A percentile compares a stretch with the other conserved stretches of the same genome.
Conservation (phyloP, 1,139 yeast species). For the Yamadazyma spencermartinsiae region DNA sequence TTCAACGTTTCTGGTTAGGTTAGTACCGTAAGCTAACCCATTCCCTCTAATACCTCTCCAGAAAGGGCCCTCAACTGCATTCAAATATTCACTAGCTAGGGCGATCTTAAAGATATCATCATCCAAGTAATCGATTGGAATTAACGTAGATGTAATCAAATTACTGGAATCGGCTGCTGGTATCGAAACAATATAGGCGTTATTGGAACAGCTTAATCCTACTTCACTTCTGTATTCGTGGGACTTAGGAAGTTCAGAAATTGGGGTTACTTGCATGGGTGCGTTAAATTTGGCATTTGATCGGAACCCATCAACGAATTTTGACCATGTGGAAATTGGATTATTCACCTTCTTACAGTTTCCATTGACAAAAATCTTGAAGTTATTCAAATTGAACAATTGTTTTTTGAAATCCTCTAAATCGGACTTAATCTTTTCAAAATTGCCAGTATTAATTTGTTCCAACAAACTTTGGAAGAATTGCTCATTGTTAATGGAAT, state of each 20-base stretch:
- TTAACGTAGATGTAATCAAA: slow-evolving; percentile 57
- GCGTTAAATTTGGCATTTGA: neutral
- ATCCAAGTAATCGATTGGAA: slow-evolving; percentile 64
- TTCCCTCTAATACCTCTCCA: slow-evolving; percentile 97
- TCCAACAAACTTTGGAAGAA: slow-evolving; percentile 52
- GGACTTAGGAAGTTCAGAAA: slow-evolving; percentile 51
- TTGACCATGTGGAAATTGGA: slow-evolving; percentile 68
- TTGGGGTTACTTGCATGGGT: slow-evolving; percentile 3
- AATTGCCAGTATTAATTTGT: slow-evolving; percentile 55
- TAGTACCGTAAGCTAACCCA: slow-evolving; percentile 92
- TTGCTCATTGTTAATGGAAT: slow-evolving; percentile 61
- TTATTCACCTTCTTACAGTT: slow-evolving; percentile 49
- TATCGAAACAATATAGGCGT: slow-evolving; percentile 67
- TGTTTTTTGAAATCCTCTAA: slow-evolving; percentile 57
- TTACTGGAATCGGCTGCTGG: slow-evolving; percentile 91
- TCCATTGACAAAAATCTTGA: slow-evolving; percentile 73
- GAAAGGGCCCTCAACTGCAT: slow-evolving; percentile 93
- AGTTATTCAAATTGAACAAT: slow-evolving; percentile 59
- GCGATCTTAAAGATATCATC: slow-evolving; percentile 71
- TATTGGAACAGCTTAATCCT: slow-evolving; percentile 53
- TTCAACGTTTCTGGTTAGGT: slow-evolving; percentile 58
- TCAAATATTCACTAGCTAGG: slow-evolving; percentile 74
- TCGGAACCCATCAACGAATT: slow-evolving; percentile 32
- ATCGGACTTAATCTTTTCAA: slow-evolving; percentile 46
- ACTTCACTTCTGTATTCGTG: slow-evolving; percentile 53